Conservation (phyloP, 2,329 filamentous ascomycete species). For the Huntiella abstrusa region DNA sequence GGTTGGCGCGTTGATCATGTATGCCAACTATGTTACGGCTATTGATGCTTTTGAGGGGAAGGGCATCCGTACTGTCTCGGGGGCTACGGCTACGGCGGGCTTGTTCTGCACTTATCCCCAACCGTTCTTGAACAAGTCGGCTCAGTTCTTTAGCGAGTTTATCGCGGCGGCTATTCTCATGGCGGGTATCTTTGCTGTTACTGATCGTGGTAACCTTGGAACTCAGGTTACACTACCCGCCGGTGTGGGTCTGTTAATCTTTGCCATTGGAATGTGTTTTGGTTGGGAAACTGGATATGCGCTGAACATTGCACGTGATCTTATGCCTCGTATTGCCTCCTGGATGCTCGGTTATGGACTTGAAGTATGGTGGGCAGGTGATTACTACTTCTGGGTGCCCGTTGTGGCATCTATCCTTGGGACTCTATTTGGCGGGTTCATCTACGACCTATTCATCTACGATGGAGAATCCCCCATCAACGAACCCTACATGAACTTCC, state of each 20-base stretch:
- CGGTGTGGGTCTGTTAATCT: conserved; percentile 32
- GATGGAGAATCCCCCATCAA: conserved; percentile 54
- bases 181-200: conserved; percentile 53
- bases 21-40: conserved; percentile 44
- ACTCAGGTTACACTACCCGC: conserved; percentile 30
- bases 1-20: conserved; percentile 38
- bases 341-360: conserved; percentile 49
- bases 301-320: conserved; percentile 55
- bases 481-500: conserved; percentile 43
- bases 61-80: conserved; percentile 41
- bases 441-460: conserved; percentile 51
- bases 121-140: conserved; percentile 35
- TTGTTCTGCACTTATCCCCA: conserved; percentile 60
- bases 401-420: conserved; percentile 54
- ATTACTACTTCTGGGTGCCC: conserved; percentile 60
- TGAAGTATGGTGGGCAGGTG: conserved; percentile 47
- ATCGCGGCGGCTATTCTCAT: conserved; percentile 48
- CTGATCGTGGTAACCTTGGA: conserved; percentile 32
- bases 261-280: conserved; percentile 54
- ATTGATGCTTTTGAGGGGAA: conserved; percentile 45
- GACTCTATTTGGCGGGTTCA: conserved; percentile 40
- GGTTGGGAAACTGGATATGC: conserved; percentile 63
- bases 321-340: conserved; percentile 47
- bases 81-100: conserved; percentile 41
- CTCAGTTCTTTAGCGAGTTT: conserved; percentile 55